Evolutionary conservation across 805 yeast genomes (phyloP), one percentile per base, ranked within the genome.

Genomic region (Saturnispora kantuleensis): DNA sequence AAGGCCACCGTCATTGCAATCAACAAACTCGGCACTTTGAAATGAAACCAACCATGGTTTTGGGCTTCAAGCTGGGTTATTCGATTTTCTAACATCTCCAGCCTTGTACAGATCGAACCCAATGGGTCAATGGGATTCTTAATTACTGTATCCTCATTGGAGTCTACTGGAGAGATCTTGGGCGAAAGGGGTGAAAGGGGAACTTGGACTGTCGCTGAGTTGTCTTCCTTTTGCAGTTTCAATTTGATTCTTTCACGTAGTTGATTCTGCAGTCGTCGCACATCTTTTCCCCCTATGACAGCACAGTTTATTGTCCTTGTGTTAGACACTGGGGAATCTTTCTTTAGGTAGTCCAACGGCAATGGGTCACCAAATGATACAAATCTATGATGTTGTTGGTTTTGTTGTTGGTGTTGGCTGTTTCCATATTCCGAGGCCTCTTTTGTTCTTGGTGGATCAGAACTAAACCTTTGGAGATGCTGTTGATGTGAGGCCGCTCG

Each of bases 311-410:
- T 3, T 16, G 36, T 16, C 1, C 5, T 2, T 11, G 13, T 11
- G 17, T 29, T 29, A 7, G 11, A 5, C 4, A 12, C 4, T 15
- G 18, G 30, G 5, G 21, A 4, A 12, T 30, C 18, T 9, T 34
- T 41, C 34, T 39, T 21, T 10, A 45, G 15, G 35, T 58, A 58
- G 3, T 47, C 44, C 30, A 58, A 45, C 5, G 63, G 63, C 26
- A 58, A 42, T 2, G 63, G 63, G 34, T 50, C 49, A 3, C 62
- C 62, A 21, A 57, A 43, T 8, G 30, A 31, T 15, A 40, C 28
- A 34, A 9, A 26, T 16, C 47, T 40, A 28, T 44, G 21, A 11
- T n/a, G 10, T 15, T 28, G 21, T 10, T 32, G 26, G n/a, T 7
- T 33, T 32, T 32, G 34, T 16, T 33, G 33, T 11, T 15, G 32